phyloP scores from a whole-genome alignment of 2,329 filamentous ascomycete genomes.

The Thielaviopsis euricoi region DNA sequence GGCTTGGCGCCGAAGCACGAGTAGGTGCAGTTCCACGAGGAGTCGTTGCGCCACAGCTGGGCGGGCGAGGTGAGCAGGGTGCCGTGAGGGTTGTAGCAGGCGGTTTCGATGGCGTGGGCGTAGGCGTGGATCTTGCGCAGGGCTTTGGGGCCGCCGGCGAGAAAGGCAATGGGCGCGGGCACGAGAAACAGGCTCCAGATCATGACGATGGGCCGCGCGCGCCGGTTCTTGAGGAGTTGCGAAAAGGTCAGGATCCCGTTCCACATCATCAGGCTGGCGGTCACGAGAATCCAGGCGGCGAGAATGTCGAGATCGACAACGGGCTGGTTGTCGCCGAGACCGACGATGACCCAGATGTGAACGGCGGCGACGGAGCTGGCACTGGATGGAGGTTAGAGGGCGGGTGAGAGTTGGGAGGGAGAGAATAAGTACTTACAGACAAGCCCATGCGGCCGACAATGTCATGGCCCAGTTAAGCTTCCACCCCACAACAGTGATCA shows the following conservation, averaged over 20 bases:
- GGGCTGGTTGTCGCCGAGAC: constrained; percentile 6
- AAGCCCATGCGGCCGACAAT: constrained; percentile 4
- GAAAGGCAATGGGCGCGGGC: constrained; percentile 10
- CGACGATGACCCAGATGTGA: constrained; percentile 9
- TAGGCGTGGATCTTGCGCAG: constrained; percentile 9
- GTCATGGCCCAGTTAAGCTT: constrained; percentile 8
- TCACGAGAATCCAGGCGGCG: constrained; percentile 9
- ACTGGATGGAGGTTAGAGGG: not conserved
- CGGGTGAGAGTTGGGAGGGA: no score
- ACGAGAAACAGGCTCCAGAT: constrained; percentile 9
- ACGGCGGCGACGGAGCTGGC: constrained; percentile 4
- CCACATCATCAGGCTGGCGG: constrained; percentile 8
- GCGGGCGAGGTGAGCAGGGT: constrained; percentile 5
- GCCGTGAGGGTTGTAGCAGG: constrained; percentile 7
- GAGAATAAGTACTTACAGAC: constrained; percentile 4
- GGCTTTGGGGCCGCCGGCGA: constrained; percentile 9
- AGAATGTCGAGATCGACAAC: constrained; percentile 9
- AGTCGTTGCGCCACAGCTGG: constrained; percentile 12
- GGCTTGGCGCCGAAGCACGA: constrained; percentile 6
- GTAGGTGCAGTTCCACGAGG: constrained; percentile 11
- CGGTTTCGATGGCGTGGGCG: constrained; percentile 7
- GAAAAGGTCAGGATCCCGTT: constrained; percentile 11
- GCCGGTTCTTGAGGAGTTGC: constrained; percentile 8
- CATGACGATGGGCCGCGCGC: constrained; percentile 9
- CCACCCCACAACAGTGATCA: constrained; percentile 10